A percentile compares a stretch with the other conserved stretches of the same genome.
Conservation (phyloP, 805 yeast species). For the Yamadazyma endophytica region DNA sequence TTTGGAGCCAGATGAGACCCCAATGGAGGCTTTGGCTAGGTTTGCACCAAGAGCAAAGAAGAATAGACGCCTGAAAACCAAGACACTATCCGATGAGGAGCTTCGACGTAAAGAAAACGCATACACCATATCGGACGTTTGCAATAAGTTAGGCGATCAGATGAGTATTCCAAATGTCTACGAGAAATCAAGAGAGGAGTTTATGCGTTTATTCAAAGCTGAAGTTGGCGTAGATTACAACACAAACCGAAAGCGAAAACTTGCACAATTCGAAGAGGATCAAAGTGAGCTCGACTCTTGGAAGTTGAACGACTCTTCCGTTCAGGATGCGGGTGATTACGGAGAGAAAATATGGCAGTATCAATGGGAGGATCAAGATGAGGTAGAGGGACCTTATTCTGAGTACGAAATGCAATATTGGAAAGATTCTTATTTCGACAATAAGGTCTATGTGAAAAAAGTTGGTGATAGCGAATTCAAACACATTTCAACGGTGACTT, state of each 20-base stretch:
- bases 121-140: conserved; percentile 40
- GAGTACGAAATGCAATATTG: conserved; percentile 54
- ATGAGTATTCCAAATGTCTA: conserved; percentile 44
- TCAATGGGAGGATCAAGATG: conserved; percentile 34
- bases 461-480: conserved; percentile 19
- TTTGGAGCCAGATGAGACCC: conserved; percentile 57
- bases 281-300: conserved; percentile 15
- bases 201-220: conserved; percentile 30
- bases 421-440: conserved; percentile 46
- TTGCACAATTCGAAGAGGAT: conserved; percentile 14
- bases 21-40: conserved; percentile 51
- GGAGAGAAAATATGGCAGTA: conserved; percentile 37
- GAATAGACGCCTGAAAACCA: conserved; percentile 11
- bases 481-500: conserved; percentile 20
- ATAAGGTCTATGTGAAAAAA: conserved; percentile 40
- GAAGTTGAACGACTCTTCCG: conserved; percentile 3
- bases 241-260: no score
- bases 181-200: conserved; percentile 53
- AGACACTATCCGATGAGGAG: neutral
- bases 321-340: conserved; percentile 16
- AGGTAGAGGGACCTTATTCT: conserved; percentile 48
- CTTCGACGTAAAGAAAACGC: neutral
- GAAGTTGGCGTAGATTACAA: conserved; percentile 21
- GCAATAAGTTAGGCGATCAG: conserved; percentile 40
- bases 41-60: conserved; percentile 22